Base-by-base conservation (phyloP, 192 early-diverging fungal genomes). In the Coemansia sp. region DNA sequence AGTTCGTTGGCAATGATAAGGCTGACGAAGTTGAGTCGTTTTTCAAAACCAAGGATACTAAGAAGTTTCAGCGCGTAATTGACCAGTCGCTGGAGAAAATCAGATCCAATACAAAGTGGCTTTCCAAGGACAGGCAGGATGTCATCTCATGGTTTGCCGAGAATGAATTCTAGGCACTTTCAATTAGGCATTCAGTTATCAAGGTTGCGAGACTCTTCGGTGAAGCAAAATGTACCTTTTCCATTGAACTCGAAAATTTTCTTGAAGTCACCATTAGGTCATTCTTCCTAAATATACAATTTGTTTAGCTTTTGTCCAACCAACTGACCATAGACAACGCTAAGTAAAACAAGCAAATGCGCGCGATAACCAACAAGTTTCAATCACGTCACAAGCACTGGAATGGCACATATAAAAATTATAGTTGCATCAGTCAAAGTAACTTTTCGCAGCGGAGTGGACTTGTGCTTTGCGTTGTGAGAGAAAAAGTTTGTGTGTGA, bases 81-180 rank as follows among this genome's bases (percentile, higher is more conserved):
- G 84, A 86, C 49, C 91, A 93, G 83, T 84, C 85, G 27, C 67
- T 93, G 44, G 91, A 93, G 68, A 82, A 79, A 52, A 83, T 87
- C 60, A 78, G 86, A 30, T 78, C 84, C 31, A 86, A 87, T 68
- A 71, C 76, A 4, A 68, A 65, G 10, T 80, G 77, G 82, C 60
- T 79, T 30, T 53, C 66, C 28, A 79, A 78, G 67, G 77, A 80
- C 60, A 56, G 67, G 19, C 67, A 68, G 28, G 72, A 71, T 32
- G 76, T 83, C 5, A 28, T 24, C 4, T 55, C 58, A 18, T 83
- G 81, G 81, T 57, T 83, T 9, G 69, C 53, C n/a, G 52, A 27
- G 31, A 74, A 75, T 52, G 60, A 38, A 18, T 55, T 70, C 54
- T 73, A 62, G 59, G 19, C 26, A 63, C n/a, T n/a, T n/a, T n/a